Evolutionary conservation across 2,329 filamentous ascomycete species (phyloP).

Genomic region (Hortaea sp.): DNA sequence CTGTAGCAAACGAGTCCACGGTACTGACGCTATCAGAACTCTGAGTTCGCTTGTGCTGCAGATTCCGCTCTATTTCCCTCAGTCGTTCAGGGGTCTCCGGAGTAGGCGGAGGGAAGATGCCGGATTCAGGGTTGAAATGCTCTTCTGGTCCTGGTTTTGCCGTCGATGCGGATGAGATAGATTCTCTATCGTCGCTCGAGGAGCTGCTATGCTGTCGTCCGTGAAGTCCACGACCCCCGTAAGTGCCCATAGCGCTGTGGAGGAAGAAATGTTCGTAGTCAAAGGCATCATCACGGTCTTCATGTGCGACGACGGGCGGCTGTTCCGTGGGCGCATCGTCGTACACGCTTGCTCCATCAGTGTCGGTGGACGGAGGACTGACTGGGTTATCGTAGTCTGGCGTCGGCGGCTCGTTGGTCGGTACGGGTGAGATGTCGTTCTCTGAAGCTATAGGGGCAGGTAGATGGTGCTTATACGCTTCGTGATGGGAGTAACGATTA

Average conservation of each 20-base stretch:
- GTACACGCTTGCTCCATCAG: slow-evolving; percentile 28
- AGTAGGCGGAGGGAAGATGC: slow-evolving; percentile 15
- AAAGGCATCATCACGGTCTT: slow-evolving; percentile 89
- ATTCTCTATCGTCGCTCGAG: slow-evolving; percentile 20
- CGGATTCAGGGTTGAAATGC: slow-evolving; percentile 7
- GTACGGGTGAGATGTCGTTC: slow-evolving; percentile 16
- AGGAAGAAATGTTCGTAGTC: slow-evolving; percentile 95
- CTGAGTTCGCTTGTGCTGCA: slow-evolving; percentile 36
- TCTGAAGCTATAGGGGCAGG: slow-evolving; percentile 2
- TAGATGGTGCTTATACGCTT: neutral
- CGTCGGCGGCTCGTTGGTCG: slow-evolving; percentile 7
- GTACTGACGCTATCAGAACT: slow-evolving; percentile 54
- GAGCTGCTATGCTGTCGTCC: slow-evolving; percentile 18
- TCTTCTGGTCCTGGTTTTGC: slow-evolving; percentile 26
- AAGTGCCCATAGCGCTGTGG: slow-evolving; percentile 79
- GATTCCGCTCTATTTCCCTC: slow-evolving; percentile 22
- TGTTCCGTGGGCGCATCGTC: slow-evolving; percentile 30
- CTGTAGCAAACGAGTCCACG: slow-evolving; percentile 53
- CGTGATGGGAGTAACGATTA: slow-evolving; percentile 17
- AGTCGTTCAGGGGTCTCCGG: slow-evolving; percentile 25
- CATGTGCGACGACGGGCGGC: slow-evolving; percentile 49
- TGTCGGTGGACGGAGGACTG: slow-evolving; percentile 17
- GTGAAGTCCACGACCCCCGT: slow-evolving; percentile 41
- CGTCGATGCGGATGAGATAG: slow-evolving; percentile 43
- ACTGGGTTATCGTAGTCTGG: slow-evolving; percentile 9